Evolutionary conservation across 1,284 basidiomycete species (phyloP).

Genomic region (Papiliotrema nemorosa): DNA sequence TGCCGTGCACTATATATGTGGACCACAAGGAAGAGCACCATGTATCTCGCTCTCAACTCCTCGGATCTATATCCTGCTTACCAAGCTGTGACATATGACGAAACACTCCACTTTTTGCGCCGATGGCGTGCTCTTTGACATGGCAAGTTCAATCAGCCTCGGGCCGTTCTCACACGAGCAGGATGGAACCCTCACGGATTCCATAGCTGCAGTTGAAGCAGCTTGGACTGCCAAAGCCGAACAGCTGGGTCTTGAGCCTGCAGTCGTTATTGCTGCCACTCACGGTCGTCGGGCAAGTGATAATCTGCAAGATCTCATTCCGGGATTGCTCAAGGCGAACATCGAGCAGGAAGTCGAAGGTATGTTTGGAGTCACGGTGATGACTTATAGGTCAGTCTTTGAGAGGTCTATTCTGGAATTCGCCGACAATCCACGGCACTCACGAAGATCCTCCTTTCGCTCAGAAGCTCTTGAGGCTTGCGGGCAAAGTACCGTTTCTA

Average conservation of each 20-base stretch:
- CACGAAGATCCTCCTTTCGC: slow-evolving; percentile 37
- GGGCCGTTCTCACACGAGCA: slow-evolving; percentile 28
- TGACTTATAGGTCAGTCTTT: slow-evolving; percentile 54
- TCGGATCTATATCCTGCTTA: too few species aligned
- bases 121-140: slow-evolving; percentile 69
- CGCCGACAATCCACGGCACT: slow-evolving; percentile 61
- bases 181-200: slow-evolving; percentile 71
- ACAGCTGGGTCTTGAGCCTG: slow-evolving; percentile 64
- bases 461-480: slow-evolving; percentile 40
- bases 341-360: slow-evolving; percentile 64
- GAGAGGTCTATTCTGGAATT: slow-evolving; percentile 68
- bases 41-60: too few species aligned
- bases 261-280: slow-evolving; percentile 64
- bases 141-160: slow-evolving; percentile 53
- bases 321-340: slow-evolving; percentile 58
- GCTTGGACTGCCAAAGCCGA: slow-evolving; percentile 72
- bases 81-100: too few species aligned
- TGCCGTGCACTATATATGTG: too few species aligned
- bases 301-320: slow-evolving; percentile 61
- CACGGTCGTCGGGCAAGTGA: slow-evolving; percentile 71
- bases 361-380: slow-evolving; percentile 11
- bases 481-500: slow-evolving; percentile 46
- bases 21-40: too few species aligned
- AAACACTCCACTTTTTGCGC: slow-evolving; percentile 56
- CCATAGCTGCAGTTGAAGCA: slow-evolving; percentile 70